phyloP scores from a whole-genome alignment of 2,329 filamentous ascomycete genomes.

The Delphinella strobiligena region DNA sequence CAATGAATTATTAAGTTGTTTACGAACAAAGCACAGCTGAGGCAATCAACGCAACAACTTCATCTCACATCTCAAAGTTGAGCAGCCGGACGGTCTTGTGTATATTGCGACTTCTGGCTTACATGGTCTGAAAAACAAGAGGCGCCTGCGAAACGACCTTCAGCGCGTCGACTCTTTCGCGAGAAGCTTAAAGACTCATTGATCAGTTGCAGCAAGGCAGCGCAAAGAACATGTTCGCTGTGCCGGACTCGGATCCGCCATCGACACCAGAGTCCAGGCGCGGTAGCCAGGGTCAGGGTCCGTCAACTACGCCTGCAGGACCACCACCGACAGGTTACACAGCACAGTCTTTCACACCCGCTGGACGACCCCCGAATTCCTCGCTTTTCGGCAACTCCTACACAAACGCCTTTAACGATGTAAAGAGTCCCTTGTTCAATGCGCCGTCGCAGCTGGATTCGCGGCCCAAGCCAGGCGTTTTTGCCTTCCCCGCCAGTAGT shows the following conservation, averaged over 20 bases:
- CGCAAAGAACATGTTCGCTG: conserved; percentile 9
- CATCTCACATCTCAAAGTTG: no score
- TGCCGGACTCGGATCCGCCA: conserved; percentile 8
- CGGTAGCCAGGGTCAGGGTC: conserved; percentile 9
- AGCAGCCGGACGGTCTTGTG: no score
- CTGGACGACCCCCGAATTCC: conserved; percentile 20
- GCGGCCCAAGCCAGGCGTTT: no score
- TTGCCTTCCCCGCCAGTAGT: no score
- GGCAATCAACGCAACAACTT: no score
- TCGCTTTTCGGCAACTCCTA: conserved; percentile 23
- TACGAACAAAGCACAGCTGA: no score
- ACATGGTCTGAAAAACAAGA: no score
- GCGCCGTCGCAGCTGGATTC: no score
- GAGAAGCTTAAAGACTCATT: background rate
- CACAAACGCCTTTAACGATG: conserved; percentile 16
- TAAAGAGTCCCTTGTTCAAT: conserved; percentile 16
- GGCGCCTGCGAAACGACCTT: no score
- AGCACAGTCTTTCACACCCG: conserved; percentile 22
- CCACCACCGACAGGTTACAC: conserved; percentile 22
- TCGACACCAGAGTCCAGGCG: conserved; percentile 11
- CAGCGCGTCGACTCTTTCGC: background rate
- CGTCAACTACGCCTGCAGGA: conserved; percentile 25
- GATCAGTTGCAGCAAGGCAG: background rate
- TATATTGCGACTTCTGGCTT: no score
- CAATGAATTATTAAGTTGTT: no score